Evolutionary conservation across 257 asterid species (phyloP).

Genomic region (Coffea eugenioides): DNA sequence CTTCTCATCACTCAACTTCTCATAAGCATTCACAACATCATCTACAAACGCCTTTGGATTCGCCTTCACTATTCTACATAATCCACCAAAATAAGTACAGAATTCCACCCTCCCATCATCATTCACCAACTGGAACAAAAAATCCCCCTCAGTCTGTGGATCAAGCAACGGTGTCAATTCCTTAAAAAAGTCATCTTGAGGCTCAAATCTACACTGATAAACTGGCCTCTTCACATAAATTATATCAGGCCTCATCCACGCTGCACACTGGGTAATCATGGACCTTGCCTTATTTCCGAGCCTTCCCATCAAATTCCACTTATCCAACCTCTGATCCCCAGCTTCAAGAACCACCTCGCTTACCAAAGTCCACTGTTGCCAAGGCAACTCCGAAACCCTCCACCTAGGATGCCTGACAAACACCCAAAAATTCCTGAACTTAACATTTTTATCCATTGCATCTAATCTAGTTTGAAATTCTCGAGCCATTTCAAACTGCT

Average conservation of each 20-base stretch:
- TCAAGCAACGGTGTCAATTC: conserved; percentile 66
- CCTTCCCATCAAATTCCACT: conserved; percentile 96
- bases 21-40: conserved; percentile 78
- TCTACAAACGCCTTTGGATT: conserved; percentile 87
- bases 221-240: conserved; percentile 84
- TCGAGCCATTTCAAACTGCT: conserved; percentile 74
- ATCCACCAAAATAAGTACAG: conserved; percentile 86
- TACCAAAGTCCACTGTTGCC: conserved; percentile 97
- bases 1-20: conserved; percentile 72
- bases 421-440: conserved; percentile 70
- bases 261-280: conserved; percentile 81
- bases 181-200: conserved; percentile 73
- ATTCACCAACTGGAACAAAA: conserved; percentile 61
- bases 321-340: conserved; percentile 83
- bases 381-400: conserved; percentile 75
- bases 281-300: conserved; percentile 71
- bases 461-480: conserved; percentile 65
- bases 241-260: conserved; percentile 98
- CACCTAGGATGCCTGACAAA: conserved; percentile 95
- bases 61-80: conserved; percentile 78
- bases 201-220: conserved; percentile 87
- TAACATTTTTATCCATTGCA: conserved; percentile 54
- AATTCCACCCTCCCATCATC: conserved; percentile 73
- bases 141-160: conserved; percentile 72
- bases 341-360: conserved; percentile 80